Conservation (phyloP, 106 monocot species). For the Dioscorea zingiberensis region DNA sequence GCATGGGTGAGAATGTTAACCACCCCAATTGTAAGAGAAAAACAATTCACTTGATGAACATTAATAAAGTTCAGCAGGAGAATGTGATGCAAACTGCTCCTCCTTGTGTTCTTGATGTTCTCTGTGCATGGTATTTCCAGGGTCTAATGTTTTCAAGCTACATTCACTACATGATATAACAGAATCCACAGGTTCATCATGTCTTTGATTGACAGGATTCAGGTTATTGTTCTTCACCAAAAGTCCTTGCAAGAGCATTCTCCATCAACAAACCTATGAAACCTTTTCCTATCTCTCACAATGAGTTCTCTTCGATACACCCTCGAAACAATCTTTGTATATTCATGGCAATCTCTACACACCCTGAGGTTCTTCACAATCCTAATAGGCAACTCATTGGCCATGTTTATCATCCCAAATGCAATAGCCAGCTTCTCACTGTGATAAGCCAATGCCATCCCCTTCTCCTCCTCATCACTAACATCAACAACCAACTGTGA, state of each 20-base stretch:
- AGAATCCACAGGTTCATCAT: no score
- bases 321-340: constrained; percentile 7
- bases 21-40: no score
- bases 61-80: no score
- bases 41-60: no score
- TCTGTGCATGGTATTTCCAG: no score
- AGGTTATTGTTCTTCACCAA: no score
- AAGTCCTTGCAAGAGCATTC: constrained; percentile 26
- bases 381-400: neutral
- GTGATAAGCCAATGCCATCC: constrained; percentile 4
- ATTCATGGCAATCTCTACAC: constrained; percentile 22
- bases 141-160: no score
- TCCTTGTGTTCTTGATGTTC: no score
- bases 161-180: no score
- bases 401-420: constrained; percentile 15
- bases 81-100: no score
- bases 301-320: constrained; percentile 7
- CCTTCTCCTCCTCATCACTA: constrained; percentile 24
- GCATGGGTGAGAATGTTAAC: no score
- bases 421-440: constrained; percentile 25
- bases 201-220: no score
- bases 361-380: constrained; percentile 22
- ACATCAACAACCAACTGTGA: constrained; percentile 15
- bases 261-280: constrained; percentile 21
- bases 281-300: constrained; percentile 14